Evolutionary conservation across 148 eudicot genomes (phyloP), one percentile per base, ranked within the genome.

Genomic region (Pharnaceum exiguum): DNA sequence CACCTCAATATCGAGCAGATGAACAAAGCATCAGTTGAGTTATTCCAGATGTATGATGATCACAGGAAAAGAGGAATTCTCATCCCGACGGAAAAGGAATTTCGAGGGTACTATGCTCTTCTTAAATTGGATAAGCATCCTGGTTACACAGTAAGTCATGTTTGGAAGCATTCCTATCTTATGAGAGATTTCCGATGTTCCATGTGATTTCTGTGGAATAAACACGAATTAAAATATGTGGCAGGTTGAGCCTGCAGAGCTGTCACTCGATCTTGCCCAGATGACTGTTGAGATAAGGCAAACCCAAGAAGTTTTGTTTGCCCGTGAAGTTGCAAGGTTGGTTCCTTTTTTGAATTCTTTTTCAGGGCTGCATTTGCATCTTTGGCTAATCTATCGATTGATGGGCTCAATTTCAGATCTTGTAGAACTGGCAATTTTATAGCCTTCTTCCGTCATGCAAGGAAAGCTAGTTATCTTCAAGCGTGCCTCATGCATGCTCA

Each of bases 401-500:
- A 32, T 22, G 9, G 38, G 11, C 46, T 52, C 62, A 46, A 24
- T 77, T 73, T 19, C 98, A 93, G 98, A 79, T 83, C 96, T 39
- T 93, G 96, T 74, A 79, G 99, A 84, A 89, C 88, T 31, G 80
- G 85, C 66, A 93, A 93, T 75, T 93, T 77, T 70, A 80, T 93
- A 60, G 86, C 96, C 47, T 93, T 93, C 73, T 93, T 93, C 68
- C 75, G 95, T 65, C 91, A 83, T 67, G 96, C 87, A 55, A 73
- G 89, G 51, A 89, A 82, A 64, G 95, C 96, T 30, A 86, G 82
- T 56, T 93, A 93, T 75, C 91, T 82, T 63, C 95, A 93, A 82
- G 89, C 99, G 59, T 93, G 99, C 74, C 62, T 93, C 65, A 93
- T 93, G 82, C 99, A 93, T 77, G 99, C 99, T 22, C 99, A 93